Evolutionary conservation across 2,329 filamentous ascomycete species (phyloP).

Genomic region (Alternaria metachromatica): DNA sequence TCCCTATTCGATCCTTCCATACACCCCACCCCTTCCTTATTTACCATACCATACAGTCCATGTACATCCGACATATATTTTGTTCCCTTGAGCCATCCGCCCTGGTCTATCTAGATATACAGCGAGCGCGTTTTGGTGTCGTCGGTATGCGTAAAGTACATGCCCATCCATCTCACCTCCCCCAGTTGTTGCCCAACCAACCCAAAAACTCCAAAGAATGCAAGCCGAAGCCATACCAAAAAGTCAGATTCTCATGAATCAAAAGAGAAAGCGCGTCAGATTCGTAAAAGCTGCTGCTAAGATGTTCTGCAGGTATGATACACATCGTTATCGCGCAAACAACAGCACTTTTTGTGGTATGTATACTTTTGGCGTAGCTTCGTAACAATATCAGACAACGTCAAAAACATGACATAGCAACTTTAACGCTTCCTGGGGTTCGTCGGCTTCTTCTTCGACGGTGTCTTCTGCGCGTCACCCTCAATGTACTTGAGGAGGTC

Average conservation of each 20-base stretch:
- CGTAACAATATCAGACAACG: neutral
- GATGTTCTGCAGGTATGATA: neutral
- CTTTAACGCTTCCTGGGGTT: conserved; percentile 51
- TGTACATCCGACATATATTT: neutral
- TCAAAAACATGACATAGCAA: neutral
- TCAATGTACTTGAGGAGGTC: conserved; percentile 96
- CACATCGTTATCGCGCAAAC: conserved; percentile 1
- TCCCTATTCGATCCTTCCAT: neutral
- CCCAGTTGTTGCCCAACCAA: neutral
- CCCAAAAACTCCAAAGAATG: neutral
- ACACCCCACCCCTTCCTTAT: neutral
- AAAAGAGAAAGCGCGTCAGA: neutral
- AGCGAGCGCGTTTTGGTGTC: neutral
- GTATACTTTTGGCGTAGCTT: conserved; percentile 1
- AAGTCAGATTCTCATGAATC: neutral
- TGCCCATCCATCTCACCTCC: neutral
- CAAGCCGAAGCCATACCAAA: neutral
- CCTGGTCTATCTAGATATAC: neutral
- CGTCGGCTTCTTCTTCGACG: conserved; percentile 53
- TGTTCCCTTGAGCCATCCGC: neutral
- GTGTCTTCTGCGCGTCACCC: conserved; percentile 60
- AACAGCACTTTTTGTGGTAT: neutral
- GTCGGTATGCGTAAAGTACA: neutral
- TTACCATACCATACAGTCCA: neutral
- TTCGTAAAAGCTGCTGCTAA: neutral